Percentiles rank a stretch among this genome's conserved stretches.
These are phyloP conservation scores for Incumbomyces lentus DNA, from an alignment of 2,329 filamentous ascomycete genomes.

Conservation along the genomic window DNA sequence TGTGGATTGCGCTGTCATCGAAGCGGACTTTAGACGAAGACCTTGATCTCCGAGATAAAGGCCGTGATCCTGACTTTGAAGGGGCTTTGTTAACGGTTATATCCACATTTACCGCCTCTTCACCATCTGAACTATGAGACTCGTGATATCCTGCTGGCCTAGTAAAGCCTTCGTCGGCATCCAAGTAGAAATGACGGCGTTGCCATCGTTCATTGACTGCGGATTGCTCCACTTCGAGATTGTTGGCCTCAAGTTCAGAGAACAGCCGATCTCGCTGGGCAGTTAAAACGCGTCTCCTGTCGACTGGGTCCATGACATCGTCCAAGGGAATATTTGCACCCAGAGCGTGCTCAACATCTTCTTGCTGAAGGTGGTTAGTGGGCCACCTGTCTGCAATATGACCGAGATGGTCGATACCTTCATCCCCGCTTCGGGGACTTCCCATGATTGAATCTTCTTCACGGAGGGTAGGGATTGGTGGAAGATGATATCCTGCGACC, in stretches of 20 bases:
- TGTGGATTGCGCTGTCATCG: constrained; percentile 54
- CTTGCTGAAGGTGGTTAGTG: constrained; percentile 8
- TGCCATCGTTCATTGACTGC: constrained; percentile 62
- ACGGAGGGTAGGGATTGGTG: neutral
- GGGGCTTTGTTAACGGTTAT: constrained; percentile 5
- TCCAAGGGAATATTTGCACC: constrained; percentile 32
- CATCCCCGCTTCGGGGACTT: constrained; percentile 1
- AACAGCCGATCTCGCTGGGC: constrained; percentile 30
- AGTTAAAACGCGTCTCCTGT: constrained; percentile 31
- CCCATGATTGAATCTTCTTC: constrained; percentile 7
- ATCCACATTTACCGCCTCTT: constrained; percentile 22
- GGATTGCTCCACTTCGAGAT: constrained; percentile 28
- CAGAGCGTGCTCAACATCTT: constrained; percentile 34
- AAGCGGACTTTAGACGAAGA: constrained; percentile 74
- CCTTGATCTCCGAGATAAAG: constrained; percentile 48
- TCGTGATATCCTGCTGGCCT: constrained; percentile 51
- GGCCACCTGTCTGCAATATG: constrained; percentile 17
- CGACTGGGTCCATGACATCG: constrained; percentile 33
- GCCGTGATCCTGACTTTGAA: constrained; percentile 15
- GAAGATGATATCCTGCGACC: neutral
- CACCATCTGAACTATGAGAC: constrained; percentile 29
- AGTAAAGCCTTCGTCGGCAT: constrained; percentile 69
- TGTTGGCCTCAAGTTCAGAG: constrained; percentile 27
- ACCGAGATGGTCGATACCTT: constrained; percentile 13
- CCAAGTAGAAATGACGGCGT: constrained; percentile 68